A percentile compares a stretch with the other conserved stretches of the same genome.
phyloP scores from a whole-genome alignment of 768 basidiomycete species.

The Boletus rubropictus region DNA sequence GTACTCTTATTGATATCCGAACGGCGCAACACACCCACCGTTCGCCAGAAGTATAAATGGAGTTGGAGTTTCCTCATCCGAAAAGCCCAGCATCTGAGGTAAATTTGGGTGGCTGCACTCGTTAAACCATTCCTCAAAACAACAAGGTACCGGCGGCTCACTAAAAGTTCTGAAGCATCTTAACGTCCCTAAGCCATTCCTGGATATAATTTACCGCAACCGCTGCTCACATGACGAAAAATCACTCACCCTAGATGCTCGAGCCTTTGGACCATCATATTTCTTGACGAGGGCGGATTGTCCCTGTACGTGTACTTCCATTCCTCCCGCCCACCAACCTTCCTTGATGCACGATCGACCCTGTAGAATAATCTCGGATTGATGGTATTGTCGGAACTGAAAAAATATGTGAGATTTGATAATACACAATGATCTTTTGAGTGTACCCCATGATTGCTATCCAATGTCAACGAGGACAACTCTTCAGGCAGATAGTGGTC shows the following conservation, averaged over 20 bases:
- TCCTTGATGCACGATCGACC: conserved; percentile 33
- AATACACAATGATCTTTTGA: too few species aligned
- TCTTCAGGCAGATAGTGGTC: conserved; percentile 23
- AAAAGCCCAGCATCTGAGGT: conserved; percentile 50
- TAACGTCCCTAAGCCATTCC: conserved; percentile 48
- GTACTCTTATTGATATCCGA: not conserved
- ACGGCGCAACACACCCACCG: conserved; percentile 23
- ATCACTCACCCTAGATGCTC: conserved; percentile 30
- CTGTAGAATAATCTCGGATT: conserved; percentile 40
- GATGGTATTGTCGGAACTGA: conserved; percentile 45
- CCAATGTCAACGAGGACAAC: conserved; percentile 16
- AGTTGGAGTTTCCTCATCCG: conserved; percentile 38
- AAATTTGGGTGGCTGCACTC: conserved; percentile 43
- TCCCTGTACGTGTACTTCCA: conserved; percentile 38
- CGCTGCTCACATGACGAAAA: not conserved
- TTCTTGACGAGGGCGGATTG: conserved; percentile 38
- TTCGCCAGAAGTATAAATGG: conserved; percentile 50
- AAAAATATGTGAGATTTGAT: conserved; percentile 6
- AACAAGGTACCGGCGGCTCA: conserved; percentile 20
- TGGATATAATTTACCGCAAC: conserved; percentile 11
- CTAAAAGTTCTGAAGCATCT: conserved; percentile 46
- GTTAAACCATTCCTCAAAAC: not conserved
- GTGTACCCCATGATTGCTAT: conserved; percentile 33
- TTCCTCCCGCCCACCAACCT: conserved; percentile 46
- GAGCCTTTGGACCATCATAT: conserved; percentile 36